Evolutionary conservation across 805 yeast genomes (phyloP).

Genomic region (Candida glaebosa): DNA sequence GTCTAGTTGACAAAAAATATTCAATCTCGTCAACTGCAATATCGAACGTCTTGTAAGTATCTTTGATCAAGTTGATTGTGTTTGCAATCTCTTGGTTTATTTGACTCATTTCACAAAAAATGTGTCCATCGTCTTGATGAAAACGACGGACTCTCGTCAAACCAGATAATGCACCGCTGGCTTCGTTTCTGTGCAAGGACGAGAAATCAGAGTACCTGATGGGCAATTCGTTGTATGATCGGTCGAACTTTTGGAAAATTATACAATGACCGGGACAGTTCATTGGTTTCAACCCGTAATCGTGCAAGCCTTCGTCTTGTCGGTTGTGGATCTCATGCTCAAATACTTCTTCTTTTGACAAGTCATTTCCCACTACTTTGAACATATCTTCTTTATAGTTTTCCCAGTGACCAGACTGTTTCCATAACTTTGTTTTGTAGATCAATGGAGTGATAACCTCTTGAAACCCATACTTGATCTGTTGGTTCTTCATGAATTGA

Average conservation of each 20-base stretch:
- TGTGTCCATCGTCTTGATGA: slow-evolving; percentile 98
- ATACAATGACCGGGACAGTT: slow-evolving; percentile 95
- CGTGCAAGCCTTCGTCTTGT: slow-evolving; percentile 20
- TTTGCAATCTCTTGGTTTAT: slow-evolving; percentile 68
- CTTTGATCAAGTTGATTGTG: slow-evolving; percentile 69
- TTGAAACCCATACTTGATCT: slow-evolving; percentile 74
- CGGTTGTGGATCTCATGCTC: slow-evolving; percentile 10
- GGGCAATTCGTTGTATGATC: slow-evolving; percentile 85
- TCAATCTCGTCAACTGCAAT: slow-evolving; percentile 47
- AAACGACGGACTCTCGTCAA: slow-evolving; percentile 89
- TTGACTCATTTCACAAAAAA: slow-evolving; percentile 81
- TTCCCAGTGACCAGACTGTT: slow-evolving; percentile 92
- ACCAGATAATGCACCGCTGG: slow-evolving; percentile 91
- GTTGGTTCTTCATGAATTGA: slow-evolving; percentile 82
- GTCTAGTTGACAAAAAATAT: slow-evolving; percentile 80
- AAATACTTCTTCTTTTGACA: slow-evolving; percentile 21
- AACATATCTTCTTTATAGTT: slow-evolving; percentile 95
- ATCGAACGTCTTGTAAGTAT: slow-evolving; percentile 70
- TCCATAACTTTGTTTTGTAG: slow-evolving; percentile 81
- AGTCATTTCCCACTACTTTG: slow-evolving; percentile 63
- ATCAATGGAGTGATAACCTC: slow-evolving; percentile 93
- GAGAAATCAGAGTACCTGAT: slow-evolving; percentile 84
- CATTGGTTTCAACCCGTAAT: slow-evolving; percentile 90
- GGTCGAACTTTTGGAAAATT: slow-evolving; percentile 67
- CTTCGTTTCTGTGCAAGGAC: slow-evolving; percentile 89